Evolutionary conservation across 1,139 yeast genomes (phyloP), one percentile per base, ranked within the genome.

Genomic region (Pichia sp.): DNA sequence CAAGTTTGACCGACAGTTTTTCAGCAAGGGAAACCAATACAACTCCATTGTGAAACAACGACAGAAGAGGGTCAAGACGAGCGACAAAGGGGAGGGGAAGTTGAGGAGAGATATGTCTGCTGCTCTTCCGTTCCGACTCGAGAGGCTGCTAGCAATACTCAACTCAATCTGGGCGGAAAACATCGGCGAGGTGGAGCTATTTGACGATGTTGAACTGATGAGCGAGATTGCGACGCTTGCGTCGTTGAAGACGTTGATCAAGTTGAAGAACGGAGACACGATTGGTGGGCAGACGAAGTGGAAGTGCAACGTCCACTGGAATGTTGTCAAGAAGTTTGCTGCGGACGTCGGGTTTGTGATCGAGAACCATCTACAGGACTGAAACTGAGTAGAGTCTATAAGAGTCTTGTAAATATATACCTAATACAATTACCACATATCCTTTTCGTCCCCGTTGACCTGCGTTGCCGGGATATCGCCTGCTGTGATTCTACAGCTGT

Each of bases 251-350:
- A 67, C 79, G 31, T 64, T 81, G 10, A 65, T 70, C 69, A 66
- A 65, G 50, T 45, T 66, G 23, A 60, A 62, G 30, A 77, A 48
- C 65, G 74, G 79, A 10, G 84, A 80, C 64, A 74, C 79, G 6
- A 69, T 80, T 54, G 79, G 78, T 29, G 78, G 83, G 1, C 73
- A 73, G 56, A 76, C 78, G 5, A 70, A 82, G 57, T 80, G 84
- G 84, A 78, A 74, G 63, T 78, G 82, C 63, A 78, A 77, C 57
- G 69, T 79, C 36, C 71, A 71, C 55, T 80, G 81, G 82, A 65
- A 68, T 23, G 71, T 74, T 3, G 75, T 76, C n/a, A 73, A 74
- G 50, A 65, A 67, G 38, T 69, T 81, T 43, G 75, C 83, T 1
- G 67, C 69, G 44, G 80, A 78, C 49, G 67, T 80, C 8, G 65